Evolutionary conservation across 768 basidiomycete species (phyloP).

Genomic region (Boletus rufocinnamomeus): DNA sequence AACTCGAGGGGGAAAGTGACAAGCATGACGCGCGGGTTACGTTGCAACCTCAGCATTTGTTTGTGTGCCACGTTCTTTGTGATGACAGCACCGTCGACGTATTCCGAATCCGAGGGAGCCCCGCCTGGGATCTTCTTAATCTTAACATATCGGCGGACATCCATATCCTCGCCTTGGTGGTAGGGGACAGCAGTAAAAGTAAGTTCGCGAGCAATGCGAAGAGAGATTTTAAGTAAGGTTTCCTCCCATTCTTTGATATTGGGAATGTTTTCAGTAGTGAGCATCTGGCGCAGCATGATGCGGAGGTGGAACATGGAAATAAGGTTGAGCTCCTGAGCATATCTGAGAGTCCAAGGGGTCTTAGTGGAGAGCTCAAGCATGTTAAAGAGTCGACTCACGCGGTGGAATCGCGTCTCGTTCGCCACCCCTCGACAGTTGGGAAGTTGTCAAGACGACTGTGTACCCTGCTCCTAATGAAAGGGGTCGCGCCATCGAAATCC

Average conservation of each 20-base stretch:
- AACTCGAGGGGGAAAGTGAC: conserved; percentile 96
- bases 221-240: conserved; percentile 74
- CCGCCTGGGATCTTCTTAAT: conserved; percentile 99
- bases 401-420: conserved; percentile 85
- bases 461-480: conserved; percentile 83
- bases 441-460: conserved; percentile 72
- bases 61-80: conserved; percentile 99
- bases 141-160: conserved; percentile 92
- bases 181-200: conserved; percentile 72
- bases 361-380: conserved; percentile 8
- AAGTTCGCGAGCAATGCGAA: conserved; percentile 83
- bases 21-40: conserved; percentile 93
- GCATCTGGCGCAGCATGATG: conserved; percentile 88
- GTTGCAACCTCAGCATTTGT: conserved; percentile 80
- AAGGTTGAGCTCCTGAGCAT: conserved; percentile 79
- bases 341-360: conserved; percentile 43
- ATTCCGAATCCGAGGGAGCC: conserved; percentile 89
- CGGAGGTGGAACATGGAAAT: conserved; percentile 89
- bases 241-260: conserved; percentile 89
- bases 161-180: conserved; percentile 90
- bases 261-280: conserved; percentile 79
- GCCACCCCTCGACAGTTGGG: conserved; percentile 69
- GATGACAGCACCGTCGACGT: conserved; percentile 94
- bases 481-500: conserved; percentile 71
- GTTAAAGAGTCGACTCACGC: conserved; percentile 56